phyloP scores from a whole-genome alignment of 2,329 filamentous ascomycete genomes.

The Zalaria obscura region DNA sequence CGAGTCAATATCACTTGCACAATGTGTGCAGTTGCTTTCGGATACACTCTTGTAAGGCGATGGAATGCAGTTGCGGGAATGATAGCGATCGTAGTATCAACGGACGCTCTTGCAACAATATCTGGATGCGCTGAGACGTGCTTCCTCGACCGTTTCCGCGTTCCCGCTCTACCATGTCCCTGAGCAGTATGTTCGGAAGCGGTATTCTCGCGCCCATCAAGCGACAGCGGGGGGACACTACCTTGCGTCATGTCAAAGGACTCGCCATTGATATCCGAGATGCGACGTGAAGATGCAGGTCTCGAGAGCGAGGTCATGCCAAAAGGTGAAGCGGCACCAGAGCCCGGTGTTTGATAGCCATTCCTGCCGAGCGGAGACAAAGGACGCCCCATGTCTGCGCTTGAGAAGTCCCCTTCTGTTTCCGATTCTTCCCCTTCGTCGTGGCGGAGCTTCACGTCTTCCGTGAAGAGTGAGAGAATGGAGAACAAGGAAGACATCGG shows the following conservation, averaged over 20 bases:
- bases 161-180: neutral
- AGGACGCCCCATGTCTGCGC: slow-evolving; percentile 16
- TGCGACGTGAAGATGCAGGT: neutral
- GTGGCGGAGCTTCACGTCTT: slow-evolving; percentile 70
- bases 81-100: slow-evolving; percentile 95
- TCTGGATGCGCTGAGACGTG: slow-evolving; percentile 82
- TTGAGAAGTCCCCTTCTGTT: neutral
- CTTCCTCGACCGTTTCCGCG: slow-evolving; percentile 15
- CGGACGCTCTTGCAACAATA: slow-evolving; percentile 87
- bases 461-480: slow-evolving; percentile 91
- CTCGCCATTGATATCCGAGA: neutral
- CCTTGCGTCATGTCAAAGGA: slow-evolving; percentile 25
- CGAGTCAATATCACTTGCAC: slow-evolving; percentile 94
- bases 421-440: slow-evolving; percentile 47
- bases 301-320: slow-evolving; percentile 17
- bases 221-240: slow-evolving; percentile 56
- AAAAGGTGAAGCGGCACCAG: slow-evolving; percentile 24
- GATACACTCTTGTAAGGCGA: slow-evolving; percentile 82
- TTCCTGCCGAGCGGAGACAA: slow-evolving; percentile 15
- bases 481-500: slow-evolving; percentile 98
- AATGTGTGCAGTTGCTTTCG: slow-evolving; percentile 91
- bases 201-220: slow-evolving; percentile 35
- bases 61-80: slow-evolving; percentile 95
- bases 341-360: slow-evolving; percentile 19
- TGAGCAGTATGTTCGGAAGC: neutral